A percentile compares a stretch with the other conserved stretches of the same genome.
These are phyloP conservation scores for Sextonia rubra DNA, from an alignment of 164 flowering plant species.

Conservation along the genomic window DNA sequence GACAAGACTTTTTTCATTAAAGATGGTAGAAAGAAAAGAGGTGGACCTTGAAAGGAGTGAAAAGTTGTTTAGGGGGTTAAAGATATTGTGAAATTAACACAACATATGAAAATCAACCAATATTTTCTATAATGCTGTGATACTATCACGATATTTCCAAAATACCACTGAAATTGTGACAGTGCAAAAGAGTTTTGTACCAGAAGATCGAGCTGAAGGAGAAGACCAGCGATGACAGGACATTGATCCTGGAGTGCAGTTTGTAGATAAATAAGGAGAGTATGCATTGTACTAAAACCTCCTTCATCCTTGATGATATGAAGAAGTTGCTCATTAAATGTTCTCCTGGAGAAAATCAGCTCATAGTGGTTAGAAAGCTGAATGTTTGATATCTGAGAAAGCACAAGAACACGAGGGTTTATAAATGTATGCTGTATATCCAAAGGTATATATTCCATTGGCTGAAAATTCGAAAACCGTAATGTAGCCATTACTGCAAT, in stretches of 20 bases:
- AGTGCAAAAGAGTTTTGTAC: slow-evolving; percentile 21
- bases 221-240: slow-evolving; percentile 69
- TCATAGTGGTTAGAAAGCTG: not conserved
- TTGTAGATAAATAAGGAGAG: slow-evolving; percentile 58
- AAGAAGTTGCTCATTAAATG: slow-evolving; percentile 58
- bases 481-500: not conserved
- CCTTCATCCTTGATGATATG: slow-evolving; percentile 72
- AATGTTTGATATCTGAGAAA: not conserved
- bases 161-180: too few species aligned
- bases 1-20: too few species aligned
- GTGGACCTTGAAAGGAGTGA: too few species aligned
- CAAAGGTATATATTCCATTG: not conserved
- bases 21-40: too few species aligned
- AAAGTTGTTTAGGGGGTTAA: not conserved
- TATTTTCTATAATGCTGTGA: too few species aligned
- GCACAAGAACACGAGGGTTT: not conserved
- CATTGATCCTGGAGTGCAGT: slow-evolving; percentile 49
- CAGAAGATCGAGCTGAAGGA: slow-evolving; percentile 82
- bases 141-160: too few species aligned
- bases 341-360: slow-evolving; percentile 42
- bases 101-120: too few species aligned
- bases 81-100: too few species aligned
- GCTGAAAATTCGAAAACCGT: not conserved
- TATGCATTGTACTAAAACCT: slow-evolving; percentile 64
- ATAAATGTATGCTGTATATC: not conserved